Percentiles rank a stretch among this genome's conserved stretches.
Evolutionary conservation across 2,329 filamentous ascomycete genomes (phyloP).

Genomic region (Pseudogymnoascus sp.): DNA sequence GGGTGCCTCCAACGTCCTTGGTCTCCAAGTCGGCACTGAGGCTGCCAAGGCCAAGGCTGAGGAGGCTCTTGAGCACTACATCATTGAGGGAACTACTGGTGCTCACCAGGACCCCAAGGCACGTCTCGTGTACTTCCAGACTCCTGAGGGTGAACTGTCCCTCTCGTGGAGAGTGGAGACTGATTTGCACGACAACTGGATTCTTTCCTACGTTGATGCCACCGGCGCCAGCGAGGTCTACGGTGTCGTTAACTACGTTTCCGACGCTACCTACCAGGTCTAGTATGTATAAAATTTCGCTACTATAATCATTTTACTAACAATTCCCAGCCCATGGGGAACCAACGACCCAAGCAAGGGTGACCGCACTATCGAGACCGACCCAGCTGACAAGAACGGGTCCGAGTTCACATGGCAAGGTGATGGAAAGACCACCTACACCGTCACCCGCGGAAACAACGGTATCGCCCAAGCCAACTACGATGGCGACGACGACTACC

Average conservation of each 20-base stretch:
- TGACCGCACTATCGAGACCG: slow-evolving; percentile 33
- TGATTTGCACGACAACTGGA: slow-evolving; percentile 48
- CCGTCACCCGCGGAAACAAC: slow-evolving; percentile 51
- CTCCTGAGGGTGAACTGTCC: slow-evolving; percentile 34
- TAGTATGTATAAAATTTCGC: slow-evolving; percentile 31
- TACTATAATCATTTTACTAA: slow-evolving; percentile 14
- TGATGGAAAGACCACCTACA: slow-evolving; percentile 41
- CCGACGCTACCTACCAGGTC: slow-evolving; percentile 47
- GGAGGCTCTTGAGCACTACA: slow-evolving; percentile 32
- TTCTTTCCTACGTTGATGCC: slow-evolving; percentile 48
- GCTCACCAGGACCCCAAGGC: slow-evolving; percentile 45
- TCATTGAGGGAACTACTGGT: slow-evolving; percentile 41
- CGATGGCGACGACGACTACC: slow-evolving; percentile 35
- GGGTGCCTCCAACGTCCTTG: slow-evolving; percentile 13
- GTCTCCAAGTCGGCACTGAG: slow-evolving; percentile 21
- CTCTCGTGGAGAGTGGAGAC: slow-evolving; percentile 53
- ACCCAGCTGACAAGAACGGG: slow-evolving; percentile 40
- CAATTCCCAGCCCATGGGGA: slow-evolving; percentile 38
- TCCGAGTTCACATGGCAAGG: slow-evolving; percentile 48
- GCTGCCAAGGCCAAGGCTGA: slow-evolving; percentile 33
- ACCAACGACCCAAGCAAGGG: slow-evolving; percentile 46
- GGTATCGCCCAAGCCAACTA: slow-evolving; percentile 47
- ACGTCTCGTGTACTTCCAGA: slow-evolving; percentile 46
- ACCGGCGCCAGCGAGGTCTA: slow-evolving; percentile 38
- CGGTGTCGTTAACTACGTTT: slow-evolving; percentile 49